phyloP scores from a whole-genome alignment of 2,329 filamentous ascomycete species.

The Sporothrix protearum region DNA sequence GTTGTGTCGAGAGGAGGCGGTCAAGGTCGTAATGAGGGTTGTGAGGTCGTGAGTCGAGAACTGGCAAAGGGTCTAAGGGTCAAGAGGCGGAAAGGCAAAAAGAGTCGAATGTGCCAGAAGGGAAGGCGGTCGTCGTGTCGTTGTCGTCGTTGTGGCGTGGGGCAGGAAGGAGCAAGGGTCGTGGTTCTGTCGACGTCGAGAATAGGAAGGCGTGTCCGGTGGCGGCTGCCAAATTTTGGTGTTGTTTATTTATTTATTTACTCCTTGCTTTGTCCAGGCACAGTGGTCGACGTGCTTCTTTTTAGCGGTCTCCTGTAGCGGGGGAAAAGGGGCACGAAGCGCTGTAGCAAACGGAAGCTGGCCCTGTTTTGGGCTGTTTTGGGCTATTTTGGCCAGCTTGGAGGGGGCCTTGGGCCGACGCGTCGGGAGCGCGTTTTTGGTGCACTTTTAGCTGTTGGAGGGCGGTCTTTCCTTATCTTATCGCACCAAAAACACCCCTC shows the following conservation, averaged over 20 bases:
- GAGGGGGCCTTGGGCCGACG: slow-evolving; percentile 8
- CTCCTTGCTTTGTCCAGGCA: not conserved
- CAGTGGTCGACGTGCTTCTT: not conserved
- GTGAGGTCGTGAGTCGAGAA: not conserved
- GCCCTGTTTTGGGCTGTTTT: not conserved
- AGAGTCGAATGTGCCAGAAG: not conserved
- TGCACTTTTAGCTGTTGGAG: not conserved
- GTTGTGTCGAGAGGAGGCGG: slow-evolving; percentile 10
- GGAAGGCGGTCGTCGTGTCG: slow-evolving; percentile 15
- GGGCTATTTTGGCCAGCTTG: not conserved
- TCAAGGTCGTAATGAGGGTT: not conserved
- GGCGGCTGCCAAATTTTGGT: not conserved
- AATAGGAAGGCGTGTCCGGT: not conserved
- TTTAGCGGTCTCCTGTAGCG: slow-evolving; percentile 4
- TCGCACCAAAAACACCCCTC: slow-evolving; percentile 5
- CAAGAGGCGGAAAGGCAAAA: no score
- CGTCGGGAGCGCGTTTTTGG: slow-evolving; percentile 22
- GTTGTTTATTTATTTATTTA: slow-evolving; percentile 25
- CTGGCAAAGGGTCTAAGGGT: not conserved
- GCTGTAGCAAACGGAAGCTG: not conserved
- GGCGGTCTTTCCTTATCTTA: slow-evolving; percentile 8
- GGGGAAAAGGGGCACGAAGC: slow-evolving; percentile 9
- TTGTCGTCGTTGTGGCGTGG: slow-evolving; percentile 18
- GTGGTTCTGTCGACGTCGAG: not conserved
- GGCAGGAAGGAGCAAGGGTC: slow-evolving; percentile 13